phyloP scores from a whole-genome alignment of 768 basidiomycete species.

The Mycena floridula region DNA sequence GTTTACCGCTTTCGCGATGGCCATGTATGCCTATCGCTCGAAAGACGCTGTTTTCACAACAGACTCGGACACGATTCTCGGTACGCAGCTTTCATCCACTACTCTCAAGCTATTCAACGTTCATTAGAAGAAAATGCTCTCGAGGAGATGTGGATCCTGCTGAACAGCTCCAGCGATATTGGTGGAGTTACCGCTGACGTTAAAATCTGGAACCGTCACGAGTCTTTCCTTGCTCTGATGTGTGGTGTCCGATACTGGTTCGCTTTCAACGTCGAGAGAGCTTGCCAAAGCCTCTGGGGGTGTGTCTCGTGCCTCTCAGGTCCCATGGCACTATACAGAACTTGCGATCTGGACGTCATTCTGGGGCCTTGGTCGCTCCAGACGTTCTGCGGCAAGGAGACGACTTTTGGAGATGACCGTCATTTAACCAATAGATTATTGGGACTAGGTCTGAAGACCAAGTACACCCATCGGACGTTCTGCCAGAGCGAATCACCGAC shows the following conservation, averaged over 20 bases:
- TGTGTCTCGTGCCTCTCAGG: conserved; percentile 6
- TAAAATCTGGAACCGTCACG: conserved; percentile 14
- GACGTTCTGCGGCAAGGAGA: conserved; percentile 4
- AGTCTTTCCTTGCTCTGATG: conserved; percentile 15
- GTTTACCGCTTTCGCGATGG: conserved; percentile 17
- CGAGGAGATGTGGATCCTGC: conserved; percentile 11
- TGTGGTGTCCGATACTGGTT: conserved; percentile 16
- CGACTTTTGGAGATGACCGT: conserved; percentile 7
- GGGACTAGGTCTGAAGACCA: conserved; percentile 11
- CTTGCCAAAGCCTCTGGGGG: conserved; percentile 4
- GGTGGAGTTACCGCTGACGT: conserved; percentile 16
- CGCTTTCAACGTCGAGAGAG: conserved; percentile 11
- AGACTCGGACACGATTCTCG: conserved; percentile 12
- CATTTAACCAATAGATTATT: conserved; percentile 9
- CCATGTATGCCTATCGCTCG: conserved; percentile 13
- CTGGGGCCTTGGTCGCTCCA: conserved; percentile 5
- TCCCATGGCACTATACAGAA: conserved; percentile 5
- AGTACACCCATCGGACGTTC: conserved; percentile 12
- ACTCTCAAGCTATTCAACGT: neutral
- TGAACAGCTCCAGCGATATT: conserved; percentile 8
- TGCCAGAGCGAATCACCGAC: conserved; percentile 15
- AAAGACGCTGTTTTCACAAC: conserved; percentile 16
- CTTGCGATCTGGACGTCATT: conserved; percentile 3
- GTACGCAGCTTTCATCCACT: neutral
- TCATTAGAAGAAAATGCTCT: conserved; percentile 9